A percentile compares a stretch with the other conserved stretches of the same genome.
These are phyloP conservation scores for Simplicillium aogashimaense DNA, from an alignment of 2,329 filamentous ascomycete species.

Conservation along the genomic window DNA sequence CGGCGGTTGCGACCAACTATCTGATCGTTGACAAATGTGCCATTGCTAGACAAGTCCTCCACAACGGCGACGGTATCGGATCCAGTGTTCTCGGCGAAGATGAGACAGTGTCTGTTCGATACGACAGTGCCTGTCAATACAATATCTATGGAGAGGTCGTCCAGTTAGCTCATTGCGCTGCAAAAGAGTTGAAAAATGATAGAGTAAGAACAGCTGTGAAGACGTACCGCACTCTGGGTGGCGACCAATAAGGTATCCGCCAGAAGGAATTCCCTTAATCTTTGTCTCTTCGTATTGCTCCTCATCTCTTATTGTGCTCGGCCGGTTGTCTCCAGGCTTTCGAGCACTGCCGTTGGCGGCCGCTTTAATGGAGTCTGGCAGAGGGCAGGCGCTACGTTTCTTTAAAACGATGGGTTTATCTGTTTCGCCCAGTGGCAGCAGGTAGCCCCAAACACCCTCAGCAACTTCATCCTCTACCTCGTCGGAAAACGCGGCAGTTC, in stretches of 20 bases:
- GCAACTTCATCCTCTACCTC: constrained; percentile 76
- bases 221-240: constrained; percentile 85
- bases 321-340: constrained; percentile 31
- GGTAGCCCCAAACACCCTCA: constrained; percentile 92
- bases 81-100: constrained; percentile 53
- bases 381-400: constrained; percentile 61
- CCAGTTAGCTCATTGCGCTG: constrained; percentile 1
- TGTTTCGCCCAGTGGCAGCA: constrained; percentile 68
- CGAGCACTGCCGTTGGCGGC: constrained; percentile 25
- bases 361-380: constrained; percentile 34
- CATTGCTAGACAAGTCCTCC: constrained; percentile 91
- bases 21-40: constrained; percentile 90
- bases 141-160: constrained; percentile 39
- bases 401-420: constrained; percentile 62
- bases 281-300: constrained; percentile 54
- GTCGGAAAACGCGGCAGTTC: constrained; percentile 61
- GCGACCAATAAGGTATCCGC: constrained; percentile 83
- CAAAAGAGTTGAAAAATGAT: background rate
- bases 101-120: constrained; percentile 73
- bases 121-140: constrained; percentile 68
- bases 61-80: constrained; percentile 60
- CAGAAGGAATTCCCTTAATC: constrained; percentile 51
- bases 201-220: background rate
- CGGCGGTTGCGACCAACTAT: constrained; percentile 87
- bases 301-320: constrained; percentile 42